These are phyloP conservation scores for Hygrophorus pudorinus DNA, from an alignment of 768 basidiomycete species.

Conservation along the genomic window DNA sequence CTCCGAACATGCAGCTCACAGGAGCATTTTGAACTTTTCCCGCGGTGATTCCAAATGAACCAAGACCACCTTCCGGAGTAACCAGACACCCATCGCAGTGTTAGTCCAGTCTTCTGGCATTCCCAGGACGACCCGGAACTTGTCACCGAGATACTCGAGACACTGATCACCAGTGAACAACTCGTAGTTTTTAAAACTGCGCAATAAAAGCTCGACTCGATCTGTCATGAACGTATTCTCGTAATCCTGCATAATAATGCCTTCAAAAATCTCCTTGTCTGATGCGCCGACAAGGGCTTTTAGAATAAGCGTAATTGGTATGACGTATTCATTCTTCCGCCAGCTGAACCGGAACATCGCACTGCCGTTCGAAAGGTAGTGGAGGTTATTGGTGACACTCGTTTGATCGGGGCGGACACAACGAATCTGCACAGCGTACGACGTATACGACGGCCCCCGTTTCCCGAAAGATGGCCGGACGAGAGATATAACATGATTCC, in stretches of 20 bases:
- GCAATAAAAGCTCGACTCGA: slow-evolving; percentile 85
- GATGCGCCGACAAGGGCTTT: slow-evolving; percentile 88
- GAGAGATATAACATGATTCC: slow-evolving; percentile 92
- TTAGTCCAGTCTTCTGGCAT: slow-evolving; percentile 93
- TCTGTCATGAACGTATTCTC: slow-evolving; percentile 96
- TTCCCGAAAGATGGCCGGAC: slow-evolving; percentile 85
- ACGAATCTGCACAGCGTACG: slow-evolving; percentile 90
- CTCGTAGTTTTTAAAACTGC: slow-evolving; percentile 91
- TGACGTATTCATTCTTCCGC: slow-evolving; percentile 97
- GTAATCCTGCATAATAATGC: slow-evolving; percentile 93
- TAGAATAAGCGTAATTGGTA: slow-evolving; percentile 93
- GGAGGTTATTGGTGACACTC: slow-evolving; percentile 89
- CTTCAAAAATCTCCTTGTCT: slow-evolving; percentile 95
- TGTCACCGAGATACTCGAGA: slow-evolving; percentile 90
- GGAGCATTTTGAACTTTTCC: slow-evolving; percentile 90
- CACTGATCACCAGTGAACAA: slow-evolving; percentile 86
- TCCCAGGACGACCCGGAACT: slow-evolving; percentile 86
- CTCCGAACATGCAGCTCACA: slow-evolving; percentile 44
- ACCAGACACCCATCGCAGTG: slow-evolving; percentile 66
- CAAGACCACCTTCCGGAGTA: slow-evolving; percentile 77
- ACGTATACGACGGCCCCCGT: slow-evolving; percentile 91
- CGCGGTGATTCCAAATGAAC: slow-evolving; percentile 82
- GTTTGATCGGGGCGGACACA: slow-evolving; percentile 92
- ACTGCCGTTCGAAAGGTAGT: slow-evolving; percentile 92
- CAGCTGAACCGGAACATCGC: slow-evolving; percentile 96